These are phyloP conservation scores for Verticillium alfalfae DNA, from an alignment of 2,329 filamentous ascomycete genomes.

Conservation along the genomic window DNA sequence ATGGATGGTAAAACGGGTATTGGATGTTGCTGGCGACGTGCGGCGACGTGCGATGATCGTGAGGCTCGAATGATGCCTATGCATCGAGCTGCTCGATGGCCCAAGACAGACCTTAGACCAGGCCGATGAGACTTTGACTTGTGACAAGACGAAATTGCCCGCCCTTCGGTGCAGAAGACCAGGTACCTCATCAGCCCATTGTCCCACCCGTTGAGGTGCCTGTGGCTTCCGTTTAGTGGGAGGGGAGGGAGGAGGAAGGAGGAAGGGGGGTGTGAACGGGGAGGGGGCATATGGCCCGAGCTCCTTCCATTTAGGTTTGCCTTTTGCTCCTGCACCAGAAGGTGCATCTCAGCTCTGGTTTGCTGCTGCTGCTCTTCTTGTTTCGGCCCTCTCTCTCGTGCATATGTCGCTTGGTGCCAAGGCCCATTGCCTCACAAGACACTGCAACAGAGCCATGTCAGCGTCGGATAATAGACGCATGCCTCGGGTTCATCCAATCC, in stretches of 20 bases:
- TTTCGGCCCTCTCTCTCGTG: background rate
- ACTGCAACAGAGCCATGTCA: background rate
- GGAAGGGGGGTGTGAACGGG: too few species aligned
- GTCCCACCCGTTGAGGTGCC: background rate
- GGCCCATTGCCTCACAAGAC: background rate
- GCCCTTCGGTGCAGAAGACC: too few species aligned
- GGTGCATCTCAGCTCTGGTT: too few species aligned
- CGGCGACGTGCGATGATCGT: background rate
- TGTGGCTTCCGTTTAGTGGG: background rate
- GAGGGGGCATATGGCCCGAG: too few species aligned
- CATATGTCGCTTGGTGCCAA: background rate
- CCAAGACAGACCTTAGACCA: too few species aligned
- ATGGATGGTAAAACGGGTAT: background rate
- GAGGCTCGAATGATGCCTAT: background rate
- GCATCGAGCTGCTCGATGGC: too few species aligned
- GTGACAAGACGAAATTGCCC: background rate
- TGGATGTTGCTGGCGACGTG: background rate
- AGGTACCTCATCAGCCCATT: background rate
- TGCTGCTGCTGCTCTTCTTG: background rate
- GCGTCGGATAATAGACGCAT: background rate
- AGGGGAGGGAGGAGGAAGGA: too few species aligned
- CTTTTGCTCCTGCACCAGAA: background rate
- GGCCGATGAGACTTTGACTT: background rate
- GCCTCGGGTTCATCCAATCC: background rate
- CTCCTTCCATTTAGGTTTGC: background rate